These are phyloP conservation scores for Hyaloperonospora arabidopsidis DNA, from an alignment of 352 stramenopile genomes.

Conservation along the genomic window DNA sequence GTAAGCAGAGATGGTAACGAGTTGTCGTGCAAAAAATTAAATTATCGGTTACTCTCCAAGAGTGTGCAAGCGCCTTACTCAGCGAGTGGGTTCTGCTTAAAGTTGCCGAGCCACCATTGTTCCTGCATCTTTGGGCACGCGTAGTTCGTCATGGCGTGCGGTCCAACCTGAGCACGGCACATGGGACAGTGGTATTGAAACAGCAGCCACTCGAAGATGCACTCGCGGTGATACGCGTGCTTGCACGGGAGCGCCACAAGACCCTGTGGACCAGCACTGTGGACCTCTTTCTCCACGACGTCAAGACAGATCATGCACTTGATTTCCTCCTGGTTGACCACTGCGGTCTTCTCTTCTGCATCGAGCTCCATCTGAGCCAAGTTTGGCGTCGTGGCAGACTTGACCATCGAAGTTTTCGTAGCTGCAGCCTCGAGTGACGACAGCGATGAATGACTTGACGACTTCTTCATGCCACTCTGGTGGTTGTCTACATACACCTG, in stretches of 20 bases:
- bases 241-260: slow-evolving; percentile 50
- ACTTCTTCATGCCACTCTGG: slow-evolving; percentile 28
- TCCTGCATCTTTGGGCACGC: slow-evolving; percentile 41
- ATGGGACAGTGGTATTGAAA: slow-evolving; percentile 67
- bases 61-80: too few relatives aligned
- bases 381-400: slow-evolving; percentile 26
- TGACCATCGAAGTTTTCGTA: slow-evolving; percentile 25
- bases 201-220: slow-evolving; percentile 66
- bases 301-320: slow-evolving; percentile 40
- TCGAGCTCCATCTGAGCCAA: slow-evolving; percentile 25
- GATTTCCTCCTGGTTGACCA: slow-evolving; percentile 21
- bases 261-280: slow-evolving; percentile 18
- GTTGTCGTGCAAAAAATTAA: too few relatives aligned
- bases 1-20: too few relatives aligned
- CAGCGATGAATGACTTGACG: slow-evolving; percentile 27
- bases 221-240: slow-evolving; percentile 69
- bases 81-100: slow-evolving; percentile 41
- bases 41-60: too few relatives aligned
- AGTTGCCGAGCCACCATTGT: slow-evolving; percentile 63
- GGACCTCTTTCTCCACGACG: slow-evolving; percentile 21
- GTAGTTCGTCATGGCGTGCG: slow-evolving; percentile 50
- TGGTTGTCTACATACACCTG: slow-evolving; percentile 70
- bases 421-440: slow-evolving; percentile 22
- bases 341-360: slow-evolving; percentile 19
- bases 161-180: slow-evolving; percentile 50